Evolutionary conservation across 352 stramenopile genomes (phyloP).

Genomic region (Globisporangium spinosum): DNA sequence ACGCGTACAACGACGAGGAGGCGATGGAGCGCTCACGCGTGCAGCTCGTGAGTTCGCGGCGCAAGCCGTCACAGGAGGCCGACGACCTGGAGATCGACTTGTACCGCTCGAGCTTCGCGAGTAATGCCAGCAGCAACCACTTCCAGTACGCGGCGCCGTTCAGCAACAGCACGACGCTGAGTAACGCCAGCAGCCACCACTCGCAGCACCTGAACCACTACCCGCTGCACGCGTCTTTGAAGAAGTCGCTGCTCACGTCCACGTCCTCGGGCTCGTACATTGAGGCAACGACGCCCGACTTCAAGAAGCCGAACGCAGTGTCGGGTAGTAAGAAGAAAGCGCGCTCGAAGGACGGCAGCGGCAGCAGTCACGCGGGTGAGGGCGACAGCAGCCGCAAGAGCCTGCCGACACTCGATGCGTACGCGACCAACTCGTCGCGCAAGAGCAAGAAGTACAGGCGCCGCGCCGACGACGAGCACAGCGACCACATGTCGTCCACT

Average conservation of each 20-base stretch:
- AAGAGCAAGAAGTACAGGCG: constrained; percentile 11
- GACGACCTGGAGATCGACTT: constrained; percentile 27
- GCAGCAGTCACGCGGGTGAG: background rate
- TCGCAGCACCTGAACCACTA: constrained; percentile 8
- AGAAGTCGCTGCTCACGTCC: constrained; percentile 9
- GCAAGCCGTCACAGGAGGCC: constrained; percentile 35
- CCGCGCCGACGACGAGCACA: background rate
- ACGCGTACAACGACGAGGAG: constrained; percentile 3
- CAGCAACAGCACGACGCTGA: constrained; percentile 5
- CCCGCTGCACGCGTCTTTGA: constrained; percentile 9
- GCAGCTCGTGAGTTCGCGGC: constrained; percentile 39
- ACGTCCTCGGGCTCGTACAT: constrained; percentile 14
- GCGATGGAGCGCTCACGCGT: constrained; percentile 36
- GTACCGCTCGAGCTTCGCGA: constrained; percentile 38
- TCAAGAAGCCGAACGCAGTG: constrained; percentile 8
- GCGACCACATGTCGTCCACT: constrained; percentile 7
- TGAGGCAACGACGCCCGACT: constrained; percentile 16
- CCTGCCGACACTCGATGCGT: constrained; percentile 13
- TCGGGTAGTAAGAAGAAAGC: constrained; percentile 6
- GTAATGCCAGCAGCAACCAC: constrained; percentile 31
- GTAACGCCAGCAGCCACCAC: background rate
- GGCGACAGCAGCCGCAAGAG: constrained; percentile 5
- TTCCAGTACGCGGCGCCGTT: background rate
- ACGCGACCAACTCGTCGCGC: background rate
- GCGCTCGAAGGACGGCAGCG: constrained; percentile 2